Evolutionary conservation across 768 basidiomycete species (phyloP).

Genomic region (Boletales sp.): DNA sequence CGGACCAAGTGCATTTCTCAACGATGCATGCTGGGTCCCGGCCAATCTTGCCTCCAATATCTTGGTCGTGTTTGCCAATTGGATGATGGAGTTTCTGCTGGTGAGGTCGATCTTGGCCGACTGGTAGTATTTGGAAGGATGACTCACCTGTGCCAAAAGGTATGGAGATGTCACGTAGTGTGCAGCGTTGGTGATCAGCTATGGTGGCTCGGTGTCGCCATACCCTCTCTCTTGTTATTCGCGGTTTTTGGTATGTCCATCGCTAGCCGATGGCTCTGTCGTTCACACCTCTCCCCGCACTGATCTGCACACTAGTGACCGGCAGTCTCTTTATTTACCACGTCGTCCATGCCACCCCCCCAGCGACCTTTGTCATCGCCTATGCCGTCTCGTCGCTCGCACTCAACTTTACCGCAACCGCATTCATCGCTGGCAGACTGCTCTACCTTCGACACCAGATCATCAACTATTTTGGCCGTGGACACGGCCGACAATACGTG

Average conservation of each 20-base stretch:
- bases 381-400: conserved; percentile 28
- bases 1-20: conserved; percentile 26
- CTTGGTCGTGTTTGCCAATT: conserved; percentile 7
- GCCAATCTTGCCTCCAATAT: conserved; percentile 11
- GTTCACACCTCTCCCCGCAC: no score
- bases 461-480: conserved; percentile 17
- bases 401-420: conserved; percentile 32
- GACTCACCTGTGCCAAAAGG: no score
- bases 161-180: no score
- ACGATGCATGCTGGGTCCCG: conserved; percentile 19
- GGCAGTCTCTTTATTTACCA: no score
- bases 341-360: no score
- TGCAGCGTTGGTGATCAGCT: no score
- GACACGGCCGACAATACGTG: conserved; percentile 9
- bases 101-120: conserved; percentile 5
- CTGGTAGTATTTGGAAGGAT: no score
- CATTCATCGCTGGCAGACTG: conserved; percentile 30
- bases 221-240: no score
- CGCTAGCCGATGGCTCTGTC: no score
- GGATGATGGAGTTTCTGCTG: conserved; percentile 18
- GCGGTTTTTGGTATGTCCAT: no score
- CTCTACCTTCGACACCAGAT: conserved; percentile 15
- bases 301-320: no score
- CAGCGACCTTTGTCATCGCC: conserved; percentile 7
- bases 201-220: no score